phyloP scores from a whole-genome alignment of 345 rosid genomes.

The Citrus reticulata region DNA sequence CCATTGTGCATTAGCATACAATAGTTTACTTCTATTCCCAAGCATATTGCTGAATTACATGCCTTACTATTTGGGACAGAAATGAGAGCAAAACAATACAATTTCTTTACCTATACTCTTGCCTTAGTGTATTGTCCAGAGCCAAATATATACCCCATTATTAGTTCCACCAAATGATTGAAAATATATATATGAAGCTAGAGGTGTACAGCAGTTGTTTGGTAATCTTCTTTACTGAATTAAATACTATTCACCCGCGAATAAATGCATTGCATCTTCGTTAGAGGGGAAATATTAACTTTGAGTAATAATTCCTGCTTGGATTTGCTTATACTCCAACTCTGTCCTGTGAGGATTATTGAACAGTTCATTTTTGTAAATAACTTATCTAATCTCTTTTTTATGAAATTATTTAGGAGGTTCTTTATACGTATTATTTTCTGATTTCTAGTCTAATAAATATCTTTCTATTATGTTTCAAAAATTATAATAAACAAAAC shows the following conservation, averaged over 20 bases:
- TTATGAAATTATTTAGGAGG: neutral
- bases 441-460: neutral
- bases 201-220: too few species aligned
- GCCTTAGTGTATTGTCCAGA: too few species aligned
- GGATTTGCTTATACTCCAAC: neutral
- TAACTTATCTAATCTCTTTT: neutral
- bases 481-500: neutral
- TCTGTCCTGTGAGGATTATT: neutral
- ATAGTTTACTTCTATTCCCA: neutral
- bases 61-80: too few species aligned
- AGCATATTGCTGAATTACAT: neutral
- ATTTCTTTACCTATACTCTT: too few species aligned
- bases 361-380: neutral
- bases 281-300: neutral
- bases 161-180: too few species aligned
- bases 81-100: too few species aligned
- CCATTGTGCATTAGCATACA: neutral
- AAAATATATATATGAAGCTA: too few species aligned
- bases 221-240: too few species aligned
- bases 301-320: neutral
- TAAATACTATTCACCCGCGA: neutral
- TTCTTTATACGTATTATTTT: neutral
- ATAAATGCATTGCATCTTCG: neutral
- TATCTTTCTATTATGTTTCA: neutral
- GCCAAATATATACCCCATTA: too few species aligned